phyloP scores from a whole-genome alignment of 1,139 yeast genomes.

The Komagataea norvegica region DNA sequence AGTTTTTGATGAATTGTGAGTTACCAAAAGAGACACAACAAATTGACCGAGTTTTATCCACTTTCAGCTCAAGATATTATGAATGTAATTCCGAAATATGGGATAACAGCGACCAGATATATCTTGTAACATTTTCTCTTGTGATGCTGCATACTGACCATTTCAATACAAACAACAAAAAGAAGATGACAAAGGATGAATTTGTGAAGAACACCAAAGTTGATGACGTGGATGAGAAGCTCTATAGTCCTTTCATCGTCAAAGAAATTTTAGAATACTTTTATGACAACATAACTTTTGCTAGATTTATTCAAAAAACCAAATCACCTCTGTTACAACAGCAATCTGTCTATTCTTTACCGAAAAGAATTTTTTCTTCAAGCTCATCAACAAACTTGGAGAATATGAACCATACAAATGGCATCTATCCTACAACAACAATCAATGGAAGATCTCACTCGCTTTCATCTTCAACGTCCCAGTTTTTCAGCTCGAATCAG shows the following conservation, averaged over 20 bases:
- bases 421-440: neutral
- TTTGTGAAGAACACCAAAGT: constrained; percentile 46
- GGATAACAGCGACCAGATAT: constrained; percentile 44
- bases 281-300: constrained; percentile 57
- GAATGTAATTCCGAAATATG: constrained; percentile 24
- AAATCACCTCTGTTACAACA: constrained; percentile 7
- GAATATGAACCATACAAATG: constrained; percentile 1
- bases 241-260: constrained; percentile 8
- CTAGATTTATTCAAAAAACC: constrained; percentile 38
- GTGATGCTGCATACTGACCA: constrained; percentile 66
- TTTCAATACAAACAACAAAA: constrained; percentile 58
- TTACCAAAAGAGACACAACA: constrained; percentile 69
- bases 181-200: constrained; percentile 58
- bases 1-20: constrained; percentile 48
- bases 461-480: constrained; percentile 24
- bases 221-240: constrained; percentile 25
- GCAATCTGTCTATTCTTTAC: constrained; percentile 20
- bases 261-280: constrained; percentile 45
- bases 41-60: constrained; percentile 57
- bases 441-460: constrained; percentile 17
- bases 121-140: constrained; percentile 54
- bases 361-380: constrained; percentile 25
- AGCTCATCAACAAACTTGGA: constrained; percentile 23
- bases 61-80: constrained; percentile 47
- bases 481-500: constrained; percentile 18